Percentiles rank a stretch among this genome's conserved stretches.
Conservation (phyloP, 352 stramenopile species). For the Phytophthora tentaculata region DNA sequence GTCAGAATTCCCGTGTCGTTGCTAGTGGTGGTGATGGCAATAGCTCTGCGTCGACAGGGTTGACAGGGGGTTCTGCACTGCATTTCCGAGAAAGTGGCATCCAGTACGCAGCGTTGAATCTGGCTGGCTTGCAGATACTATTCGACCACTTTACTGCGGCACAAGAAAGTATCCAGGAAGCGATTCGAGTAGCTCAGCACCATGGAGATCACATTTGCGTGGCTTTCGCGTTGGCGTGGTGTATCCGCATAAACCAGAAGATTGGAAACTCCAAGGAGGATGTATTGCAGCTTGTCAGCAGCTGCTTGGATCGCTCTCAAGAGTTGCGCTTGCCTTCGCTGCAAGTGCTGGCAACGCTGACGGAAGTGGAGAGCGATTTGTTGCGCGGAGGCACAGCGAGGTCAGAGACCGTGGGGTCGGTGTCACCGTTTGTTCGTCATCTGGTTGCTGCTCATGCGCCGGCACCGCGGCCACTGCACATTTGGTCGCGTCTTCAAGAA, state of each 20-base stretch:
- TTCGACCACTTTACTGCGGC: constrained; percentile 84
- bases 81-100: constrained; percentile 74
- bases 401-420: constrained; percentile 13
- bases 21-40: constrained; percentile 13
- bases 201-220: constrained; percentile 93
- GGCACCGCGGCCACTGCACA: constrained; percentile 46
- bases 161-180: constrained; percentile 91
- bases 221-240: constrained; percentile 91
- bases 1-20: constrained; percentile 19
- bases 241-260: constrained; percentile 71
- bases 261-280: constrained; percentile 62
- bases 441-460: constrained; percentile 38
- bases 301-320: constrained; percentile 64
- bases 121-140: constrained; percentile 86
- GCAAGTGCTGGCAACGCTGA: constrained; percentile 52
- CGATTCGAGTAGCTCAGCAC: constrained; percentile 93
- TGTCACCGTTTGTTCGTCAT: constrained; percentile 38
- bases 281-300: constrained; percentile 55
- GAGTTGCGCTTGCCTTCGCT: constrained; percentile 63
- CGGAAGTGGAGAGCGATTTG: constrained; percentile 58
- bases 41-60: constrained; percentile 15
- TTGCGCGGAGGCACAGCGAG: constrained; percentile 30
- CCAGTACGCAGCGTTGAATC: constrained; percentile 92
- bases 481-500: constrained; percentile 52
- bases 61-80: constrained; percentile 15